phyloP scores from a whole-genome alignment of 2,329 filamentous ascomycete species.

The Cladosporium sp. region DNA sequence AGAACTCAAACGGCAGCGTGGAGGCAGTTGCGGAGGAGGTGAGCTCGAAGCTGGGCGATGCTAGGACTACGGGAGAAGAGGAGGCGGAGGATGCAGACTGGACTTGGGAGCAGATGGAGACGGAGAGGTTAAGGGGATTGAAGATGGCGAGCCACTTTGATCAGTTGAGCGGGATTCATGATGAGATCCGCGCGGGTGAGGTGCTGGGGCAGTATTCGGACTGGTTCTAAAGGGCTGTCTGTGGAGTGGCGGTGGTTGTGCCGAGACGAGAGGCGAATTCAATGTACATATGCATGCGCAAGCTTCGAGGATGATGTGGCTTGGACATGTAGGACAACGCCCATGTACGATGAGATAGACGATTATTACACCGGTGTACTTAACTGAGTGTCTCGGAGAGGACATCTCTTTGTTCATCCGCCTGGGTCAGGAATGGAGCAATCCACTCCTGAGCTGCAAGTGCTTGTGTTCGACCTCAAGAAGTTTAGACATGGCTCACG shows the following conservation, averaged over 20 bases:
- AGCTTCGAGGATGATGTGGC: too few species aligned
- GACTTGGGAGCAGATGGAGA: conserved; percentile 59
- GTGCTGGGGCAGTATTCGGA: conserved; percentile 19
- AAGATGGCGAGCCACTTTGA: conserved; percentile 53
- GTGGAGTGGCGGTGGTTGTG: too few species aligned
- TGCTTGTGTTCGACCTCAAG: too few species aligned
- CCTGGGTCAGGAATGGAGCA: too few species aligned
- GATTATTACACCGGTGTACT: too few species aligned
- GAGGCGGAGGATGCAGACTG: conserved; percentile 40
- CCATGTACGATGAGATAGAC: neutral
- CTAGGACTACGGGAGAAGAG: neutral
- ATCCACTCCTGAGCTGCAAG: too few species aligned
- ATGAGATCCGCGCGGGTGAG: conserved; percentile 45
- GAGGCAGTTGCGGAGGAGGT: conserved; percentile 25
- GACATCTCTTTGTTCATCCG: too few species aligned
- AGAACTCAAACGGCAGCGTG: conserved; percentile 16
- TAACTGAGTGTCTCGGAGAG: too few species aligned
- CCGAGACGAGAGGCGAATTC: neutral
- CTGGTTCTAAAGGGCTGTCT: neutral
- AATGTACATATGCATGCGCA: neutral
- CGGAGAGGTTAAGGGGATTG: conserved; percentile 53
- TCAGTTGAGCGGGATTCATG: conserved; percentile 50
- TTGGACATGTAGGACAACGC: neutral
- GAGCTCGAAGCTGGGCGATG: conserved; percentile 22
- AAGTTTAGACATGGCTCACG: too few species aligned